Conservation (phyloP, 495 filamentous ascomycete genomes). For the Annulohypoxylon maeteangense region DNA sequence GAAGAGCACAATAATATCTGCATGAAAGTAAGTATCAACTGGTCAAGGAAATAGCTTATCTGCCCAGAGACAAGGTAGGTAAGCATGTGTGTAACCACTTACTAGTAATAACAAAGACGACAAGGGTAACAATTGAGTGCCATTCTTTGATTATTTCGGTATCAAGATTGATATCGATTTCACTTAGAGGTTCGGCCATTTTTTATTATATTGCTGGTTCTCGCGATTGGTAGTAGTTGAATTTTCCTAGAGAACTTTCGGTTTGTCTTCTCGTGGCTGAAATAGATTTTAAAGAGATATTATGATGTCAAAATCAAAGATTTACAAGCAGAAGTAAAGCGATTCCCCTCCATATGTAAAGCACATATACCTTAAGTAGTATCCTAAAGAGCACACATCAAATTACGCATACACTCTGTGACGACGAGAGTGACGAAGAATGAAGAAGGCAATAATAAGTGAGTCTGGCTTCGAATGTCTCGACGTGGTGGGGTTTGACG, state of each 20-base stretch:
- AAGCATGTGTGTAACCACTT: conserved; percentile 44
- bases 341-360: conserved; percentile 1
- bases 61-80: not conserved
- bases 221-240: conserved; percentile 3
- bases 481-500: conserved; percentile 30
- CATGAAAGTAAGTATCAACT: conserved; percentile 1
- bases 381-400: not conserved
- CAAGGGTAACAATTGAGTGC: conserved; percentile 71
- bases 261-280: not conserved
- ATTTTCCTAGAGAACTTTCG: not conserved
- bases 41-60: not conserved
- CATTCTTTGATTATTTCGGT: conserved; percentile 65
- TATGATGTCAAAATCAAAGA: not conserved
- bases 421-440: conserved; percentile 8
- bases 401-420: conserved; percentile 15
- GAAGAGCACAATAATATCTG: conserved; percentile 72
- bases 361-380: conserved; percentile 15
- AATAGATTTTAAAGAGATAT: conserved; percentile 1
- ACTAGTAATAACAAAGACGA: conserved; percentile 73
- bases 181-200: conserved; percentile 47
- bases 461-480: conserved; percentile 25
- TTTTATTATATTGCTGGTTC: conserved; percentile 5
- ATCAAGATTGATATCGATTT: conserved; percentile 53
- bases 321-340: not conserved
- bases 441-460: conserved; percentile 2